phyloP scores from a whole-genome alignment of 768 basidiomycete species.

The Chlorophyllum brunneum region DNA sequence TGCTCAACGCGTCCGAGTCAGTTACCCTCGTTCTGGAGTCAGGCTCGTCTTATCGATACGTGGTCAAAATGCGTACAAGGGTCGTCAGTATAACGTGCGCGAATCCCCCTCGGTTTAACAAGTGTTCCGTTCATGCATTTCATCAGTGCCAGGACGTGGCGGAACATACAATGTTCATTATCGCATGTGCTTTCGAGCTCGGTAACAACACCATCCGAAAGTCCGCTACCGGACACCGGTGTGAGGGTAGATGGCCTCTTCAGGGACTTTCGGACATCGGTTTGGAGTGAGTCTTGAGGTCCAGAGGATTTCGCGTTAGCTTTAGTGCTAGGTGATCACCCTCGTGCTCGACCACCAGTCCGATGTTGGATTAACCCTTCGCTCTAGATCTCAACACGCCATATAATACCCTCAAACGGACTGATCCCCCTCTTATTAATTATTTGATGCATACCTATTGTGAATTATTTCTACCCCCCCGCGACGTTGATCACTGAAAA shows the following conservation, averaged over 20 bases:
- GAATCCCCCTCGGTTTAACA: neutral
- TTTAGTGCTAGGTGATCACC: neutral
- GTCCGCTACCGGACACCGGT: slow-evolving; percentile 40
- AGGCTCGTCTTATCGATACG: slow-evolving; percentile 65
- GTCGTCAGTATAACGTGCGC: slow-evolving; percentile 70
- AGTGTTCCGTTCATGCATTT: slow-evolving; percentile 1
- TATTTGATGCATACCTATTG: too few relatives aligned
- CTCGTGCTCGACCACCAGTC: neutral
- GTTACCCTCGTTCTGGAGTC: slow-evolving; percentile 68
- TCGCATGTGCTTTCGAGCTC: slow-evolving; percentile 54
- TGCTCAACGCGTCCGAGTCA: slow-evolving; percentile 60
- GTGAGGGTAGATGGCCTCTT: slow-evolving; percentile 64
- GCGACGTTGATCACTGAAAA: neutral
- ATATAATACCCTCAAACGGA: neutral
- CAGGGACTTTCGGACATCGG: slow-evolving; percentile 61
- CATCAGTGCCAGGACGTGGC: slow-evolving; percentile 60
- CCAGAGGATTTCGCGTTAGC: neutral
- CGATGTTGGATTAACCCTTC: neutral
- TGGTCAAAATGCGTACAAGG: slow-evolving; percentile 58
- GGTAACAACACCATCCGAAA: slow-evolving; percentile 27
- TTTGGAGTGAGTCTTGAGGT: slow-evolving; percentile 50
- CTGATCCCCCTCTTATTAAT: too few relatives aligned
- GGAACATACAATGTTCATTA: slow-evolving; percentile 56
- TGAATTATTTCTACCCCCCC: too few relatives aligned
- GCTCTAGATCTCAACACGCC: neutral